Percentiles rank a stretch among this genome's conserved stretches.
Conservation (phyloP, 345 rosid genomes). For the Chamaenerion angustifolium region DNA sequence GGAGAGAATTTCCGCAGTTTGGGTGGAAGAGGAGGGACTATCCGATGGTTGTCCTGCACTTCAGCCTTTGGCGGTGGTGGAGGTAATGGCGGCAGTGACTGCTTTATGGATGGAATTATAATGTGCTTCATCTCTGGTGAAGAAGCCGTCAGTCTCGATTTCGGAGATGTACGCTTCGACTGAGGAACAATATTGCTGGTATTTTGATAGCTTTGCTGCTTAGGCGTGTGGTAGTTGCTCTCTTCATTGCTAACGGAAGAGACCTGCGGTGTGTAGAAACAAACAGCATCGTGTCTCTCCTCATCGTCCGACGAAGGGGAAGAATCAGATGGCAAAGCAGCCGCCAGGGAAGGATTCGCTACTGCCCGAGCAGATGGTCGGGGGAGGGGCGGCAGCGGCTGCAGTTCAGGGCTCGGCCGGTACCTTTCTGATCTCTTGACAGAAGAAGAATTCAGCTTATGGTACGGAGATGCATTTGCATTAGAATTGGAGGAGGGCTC, state of each 20-base stretch:
- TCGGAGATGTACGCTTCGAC: slow-evolving; percentile 80
- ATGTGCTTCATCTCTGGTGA: slow-evolving; percentile 93
- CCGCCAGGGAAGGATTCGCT: slow-evolving; percentile 17
- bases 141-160: slow-evolving; percentile 34
- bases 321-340: slow-evolving; percentile 8
- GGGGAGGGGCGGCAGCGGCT: slow-evolving; percentile 72
- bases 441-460: slow-evolving; percentile 28
- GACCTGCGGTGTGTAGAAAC: slow-evolving; percentile 72
- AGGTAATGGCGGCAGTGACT: slow-evolving; percentile 16
- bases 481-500: slow-evolving; percentile 25
- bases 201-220: slow-evolving; percentile 14
- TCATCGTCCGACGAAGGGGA: slow-evolving; percentile 38
- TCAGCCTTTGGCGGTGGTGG: slow-evolving; percentile 15
- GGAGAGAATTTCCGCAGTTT: slow-evolving; percentile 55
- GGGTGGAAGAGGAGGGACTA: slow-evolving; percentile 11
- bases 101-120: slow-evolving; percentile 66
- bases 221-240: slow-evolving; percentile 48
- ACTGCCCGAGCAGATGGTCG: slow-evolving; percentile 27
- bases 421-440: slow-evolving; percentile 71
- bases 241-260: slow-evolving; percentile 61
- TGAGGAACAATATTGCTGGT: slow-evolving; percentile 33
- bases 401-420: slow-evolving; percentile 90
- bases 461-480: slow-evolving; percentile 42
- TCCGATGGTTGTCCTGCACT: slow-evolving; percentile 10
- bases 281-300: slow-evolving; percentile 47